phyloP scores from a whole-genome alignment of 768 basidiomycete species.

The Kwoniella bestiolae region DNA sequence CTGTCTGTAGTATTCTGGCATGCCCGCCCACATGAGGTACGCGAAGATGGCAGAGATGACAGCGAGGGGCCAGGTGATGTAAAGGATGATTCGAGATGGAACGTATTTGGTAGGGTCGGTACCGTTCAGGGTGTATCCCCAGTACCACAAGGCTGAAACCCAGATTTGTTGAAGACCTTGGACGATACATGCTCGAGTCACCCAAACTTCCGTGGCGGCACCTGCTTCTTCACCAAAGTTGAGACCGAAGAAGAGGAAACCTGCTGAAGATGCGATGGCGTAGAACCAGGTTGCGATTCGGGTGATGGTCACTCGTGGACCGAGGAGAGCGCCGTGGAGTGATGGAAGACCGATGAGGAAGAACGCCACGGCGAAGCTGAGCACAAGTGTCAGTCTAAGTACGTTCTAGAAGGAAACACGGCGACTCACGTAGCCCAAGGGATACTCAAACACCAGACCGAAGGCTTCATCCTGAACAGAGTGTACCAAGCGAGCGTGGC shows the following conservation, averaged over 20 bases:
- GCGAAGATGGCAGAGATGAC: slow-evolving; percentile 75
- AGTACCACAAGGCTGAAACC: slow-evolving; percentile 95
- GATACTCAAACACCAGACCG: slow-evolving; percentile 78
- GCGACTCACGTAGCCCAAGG: slow-evolving; percentile 75
- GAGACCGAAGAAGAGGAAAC: slow-evolving; percentile 90
- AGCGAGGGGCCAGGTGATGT: slow-evolving; percentile 79
- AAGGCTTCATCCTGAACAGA: slow-evolving; percentile 84
- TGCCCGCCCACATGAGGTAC: slow-evolving; percentile 80
- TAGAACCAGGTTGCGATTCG: slow-evolving; percentile 86
- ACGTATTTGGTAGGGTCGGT: slow-evolving; percentile 61
- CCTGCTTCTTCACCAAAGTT: slow-evolving; percentile 99
- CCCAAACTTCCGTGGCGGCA: slow-evolving; percentile 94
- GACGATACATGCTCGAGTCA: slow-evolving; percentile 83
- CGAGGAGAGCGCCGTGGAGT: slow-evolving; percentile 65
- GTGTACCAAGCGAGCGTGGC: slow-evolving; percentile 87
- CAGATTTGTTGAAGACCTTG: slow-evolving; percentile 95
- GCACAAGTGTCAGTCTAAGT: background rate
- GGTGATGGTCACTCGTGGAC: slow-evolving; percentile 70
- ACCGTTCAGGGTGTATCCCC: slow-evolving; percentile 79
- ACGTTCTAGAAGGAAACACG: background rate
- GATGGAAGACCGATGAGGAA: slow-evolving; percentile 89
- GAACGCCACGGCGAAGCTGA: slow-evolving; percentile 79
- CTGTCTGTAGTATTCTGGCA: slow-evolving; percentile 73
- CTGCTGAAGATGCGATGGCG: slow-evolving; percentile 87
- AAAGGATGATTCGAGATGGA: slow-evolving; percentile 82